Percentiles rank a stretch among this genome's conserved stretches.
phyloP scores from a whole-genome alignment of 1,139 yeast species.

The Debaryomyces robertsiae region DNA sequence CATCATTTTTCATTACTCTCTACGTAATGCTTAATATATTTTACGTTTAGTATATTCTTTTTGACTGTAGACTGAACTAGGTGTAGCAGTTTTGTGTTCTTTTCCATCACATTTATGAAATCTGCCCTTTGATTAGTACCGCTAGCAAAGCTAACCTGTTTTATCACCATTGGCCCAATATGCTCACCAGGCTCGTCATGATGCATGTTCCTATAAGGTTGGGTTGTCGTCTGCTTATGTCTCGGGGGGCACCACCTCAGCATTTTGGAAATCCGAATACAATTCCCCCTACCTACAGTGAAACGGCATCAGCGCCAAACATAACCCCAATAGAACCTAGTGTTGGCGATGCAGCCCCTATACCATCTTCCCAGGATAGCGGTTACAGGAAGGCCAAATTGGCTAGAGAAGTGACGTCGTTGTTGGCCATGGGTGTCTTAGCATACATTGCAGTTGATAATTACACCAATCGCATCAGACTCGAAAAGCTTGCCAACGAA shows the following conservation, averaged over 20 bases:
- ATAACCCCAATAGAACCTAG: neutral
- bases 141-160: neutral
- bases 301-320: conserved; percentile 6
- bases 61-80: conserved; percentile 1
- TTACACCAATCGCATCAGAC: conserved; percentile 42
- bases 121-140: neutral
- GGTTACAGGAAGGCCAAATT: conserved; percentile 3
- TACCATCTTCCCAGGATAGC: conserved; percentile 2
- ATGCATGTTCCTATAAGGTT: conserved; percentile 9
- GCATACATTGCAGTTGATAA: conserved; percentile 57
- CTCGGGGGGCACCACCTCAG: conserved; percentile 19
- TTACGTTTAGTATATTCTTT: conserved; percentile 9
- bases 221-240: conserved; percentile 6
- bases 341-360: neutral
- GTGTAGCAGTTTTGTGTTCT: conserved; percentile 9
- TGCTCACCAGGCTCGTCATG: conserved; percentile 10
- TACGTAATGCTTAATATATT: conserved; percentile 13
- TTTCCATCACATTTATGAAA: neutral
- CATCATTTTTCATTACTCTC: conserved; percentile 13
- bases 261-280: conserved; percentile 20
- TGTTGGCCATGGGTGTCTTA: conserved; percentile 41
- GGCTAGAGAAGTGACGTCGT: conserved; percentile 34
- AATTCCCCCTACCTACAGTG: conserved; percentile 21
- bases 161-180: neutral
- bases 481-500: conserved; percentile 45